Evolutionary conservation across 257 asterid genomes (phyloP).

Genomic region (Vinca minor): DNA sequence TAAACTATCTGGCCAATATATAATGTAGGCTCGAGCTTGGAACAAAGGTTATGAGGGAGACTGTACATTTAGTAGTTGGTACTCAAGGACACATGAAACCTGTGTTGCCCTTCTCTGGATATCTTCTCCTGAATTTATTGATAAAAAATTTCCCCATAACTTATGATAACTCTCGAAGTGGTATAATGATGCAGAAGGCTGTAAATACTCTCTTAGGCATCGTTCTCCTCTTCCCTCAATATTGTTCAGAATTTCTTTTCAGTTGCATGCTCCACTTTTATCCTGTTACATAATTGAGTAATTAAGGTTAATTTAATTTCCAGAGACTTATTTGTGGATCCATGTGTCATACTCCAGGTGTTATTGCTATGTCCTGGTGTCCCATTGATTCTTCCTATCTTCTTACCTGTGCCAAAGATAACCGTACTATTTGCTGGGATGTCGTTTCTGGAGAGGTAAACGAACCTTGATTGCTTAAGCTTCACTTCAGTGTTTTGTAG

Average conservation of each 20-base stretch:
- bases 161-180: too few relatives aligned
- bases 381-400: slow-evolving; percentile 85
- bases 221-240: neutral
- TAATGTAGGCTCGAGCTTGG: neutral
- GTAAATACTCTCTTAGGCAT: neutral
- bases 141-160: too few relatives aligned
- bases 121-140: too few relatives aligned
- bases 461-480: slow-evolving; percentile 12
- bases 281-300: neutral
- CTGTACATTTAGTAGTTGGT: neutral
- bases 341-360: slow-evolving; percentile 47
- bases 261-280: neutral
- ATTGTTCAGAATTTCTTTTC: neutral
- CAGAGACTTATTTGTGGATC: slow-evolving; percentile 1
- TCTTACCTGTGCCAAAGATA: slow-evolving; percentile 95
- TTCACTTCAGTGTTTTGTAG: neutral
- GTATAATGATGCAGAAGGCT: neutral
- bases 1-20: neutral
- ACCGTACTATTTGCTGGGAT: slow-evolving; percentile 99
- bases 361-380: slow-evolving; percentile 98
- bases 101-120: too few relatives aligned
- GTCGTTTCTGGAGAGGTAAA: slow-evolving; percentile 74
- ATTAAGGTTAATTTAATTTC: neutral
- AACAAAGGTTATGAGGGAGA: neutral
- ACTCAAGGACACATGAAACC: too few relatives aligned